These are phyloP conservation scores for Neurospora intermedia DNA, from an alignment of 495 filamentous ascomycete genomes.

Conservation along the genomic window DNA sequence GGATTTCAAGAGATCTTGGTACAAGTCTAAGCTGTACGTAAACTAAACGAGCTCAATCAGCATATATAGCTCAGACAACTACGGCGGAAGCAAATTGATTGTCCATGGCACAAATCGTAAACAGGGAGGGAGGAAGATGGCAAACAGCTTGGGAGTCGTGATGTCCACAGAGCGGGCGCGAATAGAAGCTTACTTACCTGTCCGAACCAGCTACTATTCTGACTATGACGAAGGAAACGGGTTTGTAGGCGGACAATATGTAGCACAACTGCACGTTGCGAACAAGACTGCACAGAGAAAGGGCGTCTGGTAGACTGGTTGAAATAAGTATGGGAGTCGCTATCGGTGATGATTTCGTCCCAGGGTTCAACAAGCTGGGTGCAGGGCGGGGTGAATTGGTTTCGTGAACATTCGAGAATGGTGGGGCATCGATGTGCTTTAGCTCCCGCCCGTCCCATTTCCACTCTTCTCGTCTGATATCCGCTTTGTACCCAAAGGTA, in stretches of 20 bases:
- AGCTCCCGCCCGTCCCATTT: neutral
- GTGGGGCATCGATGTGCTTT: conserved; percentile 12
- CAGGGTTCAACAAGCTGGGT: neutral
- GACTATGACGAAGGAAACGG: neutral
- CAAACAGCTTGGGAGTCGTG: neutral
- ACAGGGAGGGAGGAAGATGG: neutral
- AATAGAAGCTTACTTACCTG: neutral
- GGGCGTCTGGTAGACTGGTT: neutral
- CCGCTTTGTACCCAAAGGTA: neutral
- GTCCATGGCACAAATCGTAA: neutral
- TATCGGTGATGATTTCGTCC: neutral
- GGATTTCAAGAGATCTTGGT: neutral
- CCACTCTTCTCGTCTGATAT: neutral
- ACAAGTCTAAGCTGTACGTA: neutral
- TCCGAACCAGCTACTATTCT: neutral
- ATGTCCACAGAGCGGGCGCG: neutral
- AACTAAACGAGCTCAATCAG: neutral
- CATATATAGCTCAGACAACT: neutral
- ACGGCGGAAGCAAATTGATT: neutral
- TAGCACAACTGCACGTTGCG: neutral
- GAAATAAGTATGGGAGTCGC: neutral
- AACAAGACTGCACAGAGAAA: neutral
- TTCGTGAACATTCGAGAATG: conserved; percentile 26
- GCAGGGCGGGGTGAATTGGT: conserved; percentile 7
- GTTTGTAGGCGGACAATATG: neutral